Evolutionary conservation across 768 basidiomycete genomes (phyloP), one percentile per base, ranked within the genome.

Genomic region (Russula ochroleuca): DNA sequence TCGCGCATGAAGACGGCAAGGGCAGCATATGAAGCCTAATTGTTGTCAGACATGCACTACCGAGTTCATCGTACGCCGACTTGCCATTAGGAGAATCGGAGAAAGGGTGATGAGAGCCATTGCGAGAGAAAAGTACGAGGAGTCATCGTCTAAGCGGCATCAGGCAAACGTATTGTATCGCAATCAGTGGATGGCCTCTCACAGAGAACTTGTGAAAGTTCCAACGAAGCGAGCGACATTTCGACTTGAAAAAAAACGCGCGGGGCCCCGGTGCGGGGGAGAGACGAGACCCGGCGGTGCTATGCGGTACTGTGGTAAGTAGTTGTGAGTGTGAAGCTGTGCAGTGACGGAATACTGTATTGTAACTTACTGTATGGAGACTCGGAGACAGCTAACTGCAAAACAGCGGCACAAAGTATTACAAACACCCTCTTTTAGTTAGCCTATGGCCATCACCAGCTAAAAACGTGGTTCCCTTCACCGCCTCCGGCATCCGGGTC

Each of bases 1-100:
- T 94, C 92, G 33, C 92, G 85, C 4, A 87, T 90, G 66, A 87
- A 83, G 3, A 90, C 80, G 2, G 85, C 82, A 11, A 93, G 78
- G 3, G 80, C 86, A 8, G 88, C 88, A 73, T 93, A 93, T 14
- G 89, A 86, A 40, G 91, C 84, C 90, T 93, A 17, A 6, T 48
- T 23, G 9, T 21, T 35, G 38, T 50, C 35, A 61, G 25, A 52
- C 35, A 21, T 7, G 33, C 14, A 50, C 23, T 17, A 51, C 14
- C 23, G 47, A 15, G 13, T 40, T 15, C 47, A 10, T 4, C 14
- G 25, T 3, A 2, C 14, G 4, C 21, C 31, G 6, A 60, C 67
- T 61, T 57, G 71, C 74, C 64, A 74, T 75, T 19, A 75, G 52
- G 6, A 75, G 69, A 53, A 75, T 71, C 5, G 75, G 76, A 9